Percentiles rank a stretch among this genome's conserved stretches.
Conservation (phyloP, 306 rosid genomes). For the Vachellia collinsii region DNA sequence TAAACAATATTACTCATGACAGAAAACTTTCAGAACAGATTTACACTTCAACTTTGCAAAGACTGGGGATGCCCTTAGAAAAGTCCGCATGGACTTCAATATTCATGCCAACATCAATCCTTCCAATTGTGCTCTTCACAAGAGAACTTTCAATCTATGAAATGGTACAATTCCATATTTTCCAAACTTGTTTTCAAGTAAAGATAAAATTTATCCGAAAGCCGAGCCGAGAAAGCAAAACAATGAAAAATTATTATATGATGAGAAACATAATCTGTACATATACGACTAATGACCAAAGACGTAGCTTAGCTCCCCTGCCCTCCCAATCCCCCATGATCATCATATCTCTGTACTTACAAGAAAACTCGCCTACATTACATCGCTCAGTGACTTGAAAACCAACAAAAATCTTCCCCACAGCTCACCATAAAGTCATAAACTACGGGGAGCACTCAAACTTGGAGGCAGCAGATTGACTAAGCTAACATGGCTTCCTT, state of each 20-base stretch:
- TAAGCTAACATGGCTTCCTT: constrained; percentile 8
- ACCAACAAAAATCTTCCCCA: constrained; percentile 34
- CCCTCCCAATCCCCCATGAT: constrained; percentile 34
- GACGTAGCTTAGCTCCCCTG: constrained; percentile 32
- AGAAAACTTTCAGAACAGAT: too few relatives aligned
- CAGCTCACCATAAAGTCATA: constrained; percentile 40
- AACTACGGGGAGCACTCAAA: constrained; percentile 35
- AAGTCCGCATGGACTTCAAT: not conserved
- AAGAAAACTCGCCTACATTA: constrained; percentile 28
- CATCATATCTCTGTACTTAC: constrained; percentile 45
- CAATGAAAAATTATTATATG: constrained; percentile 43
- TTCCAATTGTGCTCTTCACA: not conserved
- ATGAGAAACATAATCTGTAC: constrained; percentile 55
- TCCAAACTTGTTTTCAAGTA: constrained; percentile 15
- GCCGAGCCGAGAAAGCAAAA: constrained; percentile 27
- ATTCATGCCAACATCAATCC: not conserved
- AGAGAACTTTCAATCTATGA: not conserved
- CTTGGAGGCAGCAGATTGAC: constrained; percentile 33
- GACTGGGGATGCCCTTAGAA: too few relatives aligned
- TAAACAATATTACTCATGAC: too few relatives aligned
- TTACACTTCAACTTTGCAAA: too few relatives aligned
- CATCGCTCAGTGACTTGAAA: constrained; percentile 35
- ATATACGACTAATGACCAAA: constrained; percentile 43
- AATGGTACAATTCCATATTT: not conserved
- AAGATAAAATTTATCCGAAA: constrained; percentile 18